A percentile compares a stretch with the other conserved stretches of the same genome.
Evolutionary conservation across 768 basidiomycete species (phyloP).

Genomic region (Lyophyllum decastes): DNA sequence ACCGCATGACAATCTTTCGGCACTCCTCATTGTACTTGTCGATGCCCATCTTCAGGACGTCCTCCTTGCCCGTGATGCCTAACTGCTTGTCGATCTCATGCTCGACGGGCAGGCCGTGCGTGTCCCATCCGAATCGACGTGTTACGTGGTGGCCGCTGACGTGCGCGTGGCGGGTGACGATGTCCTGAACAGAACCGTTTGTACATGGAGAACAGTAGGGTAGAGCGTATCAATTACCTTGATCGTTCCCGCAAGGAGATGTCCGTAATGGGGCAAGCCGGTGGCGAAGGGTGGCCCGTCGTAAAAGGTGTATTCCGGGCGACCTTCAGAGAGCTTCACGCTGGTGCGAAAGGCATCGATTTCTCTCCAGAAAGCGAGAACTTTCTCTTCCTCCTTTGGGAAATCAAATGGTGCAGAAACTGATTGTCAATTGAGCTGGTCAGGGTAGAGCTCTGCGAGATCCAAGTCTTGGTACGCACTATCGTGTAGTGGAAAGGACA

Average conservation of each 20-base stretch:
- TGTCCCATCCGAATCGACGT: constrained; percentile 98
- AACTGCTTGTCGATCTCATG: constrained; percentile 99
- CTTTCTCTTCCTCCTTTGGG: constrained; percentile 87
- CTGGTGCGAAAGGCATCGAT: constrained; percentile 98
- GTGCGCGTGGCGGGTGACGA: constrained; percentile 95
- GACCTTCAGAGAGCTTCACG: constrained; percentile 87
- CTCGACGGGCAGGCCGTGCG: constrained; percentile 97
- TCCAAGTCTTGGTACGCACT: constrained; percentile 44
- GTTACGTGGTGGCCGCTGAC: constrained; percentile 91
- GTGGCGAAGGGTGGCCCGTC: constrained; percentile 98
- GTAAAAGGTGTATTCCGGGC: constrained; percentile 92
- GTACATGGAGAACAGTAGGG: neutral
- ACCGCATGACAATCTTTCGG: constrained; percentile 95
- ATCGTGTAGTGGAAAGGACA: constrained; percentile 74
- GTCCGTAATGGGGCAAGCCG: constrained; percentile 95
- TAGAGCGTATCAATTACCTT: constrained; percentile 53
- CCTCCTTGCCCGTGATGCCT: constrained; percentile 87
- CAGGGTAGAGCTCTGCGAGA: constrained; percentile 10
- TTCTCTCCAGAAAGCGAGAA: constrained; percentile 88
- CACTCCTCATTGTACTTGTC: constrained; percentile 98
- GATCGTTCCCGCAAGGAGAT: constrained; percentile 90
- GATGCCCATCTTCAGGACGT: constrained; percentile 95
- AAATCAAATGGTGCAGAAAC: constrained; percentile 82
- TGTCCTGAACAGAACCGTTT: constrained; percentile 63
- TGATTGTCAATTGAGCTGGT: constrained; percentile 28